Evolutionary conservation across 768 basidiomycete genomes (phyloP).

Genomic region (Amanita molliuscula): DNA sequence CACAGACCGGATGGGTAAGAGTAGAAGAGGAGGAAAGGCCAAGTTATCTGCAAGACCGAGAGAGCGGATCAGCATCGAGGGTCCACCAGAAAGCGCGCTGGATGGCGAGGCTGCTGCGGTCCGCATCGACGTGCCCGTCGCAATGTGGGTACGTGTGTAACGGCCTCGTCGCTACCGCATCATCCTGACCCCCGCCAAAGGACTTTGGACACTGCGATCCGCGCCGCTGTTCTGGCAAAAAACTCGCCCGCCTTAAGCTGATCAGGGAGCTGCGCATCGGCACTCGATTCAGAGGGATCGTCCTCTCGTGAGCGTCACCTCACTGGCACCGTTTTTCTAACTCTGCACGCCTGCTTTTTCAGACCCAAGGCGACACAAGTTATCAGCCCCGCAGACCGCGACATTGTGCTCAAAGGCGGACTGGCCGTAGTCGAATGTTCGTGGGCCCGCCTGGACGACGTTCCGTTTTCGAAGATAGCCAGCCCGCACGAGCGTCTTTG

Average conservation of each 20-base stretch:
- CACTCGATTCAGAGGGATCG: conserved; percentile 80
- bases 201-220: conserved; percentile 99
- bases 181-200: conserved; percentile 25
- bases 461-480: conserved; percentile 89
- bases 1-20: conserved; percentile 7
- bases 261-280: conserved; percentile 81
- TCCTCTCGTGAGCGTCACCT: conserved; percentile 69
- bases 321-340: not conserved
- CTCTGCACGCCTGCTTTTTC: conserved; percentile 6
- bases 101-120: conserved; percentile 14
- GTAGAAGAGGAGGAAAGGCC: conserved; percentile 18
- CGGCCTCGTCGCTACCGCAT: not conserved
- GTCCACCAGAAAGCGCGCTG: conserved; percentile 49
- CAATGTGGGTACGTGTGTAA: conserved; percentile 80
- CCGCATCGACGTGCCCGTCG: conserved; percentile 64
- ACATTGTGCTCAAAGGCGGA: conserved; percentile 61
- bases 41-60: conserved; percentile 5
- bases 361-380: conserved; percentile 79
- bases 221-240: conserved; percentile 73
- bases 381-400: conserved; percentile 78
- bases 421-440: conserved; percentile 98
- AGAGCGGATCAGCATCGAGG: conserved; percentile 17
- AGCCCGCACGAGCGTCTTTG: conserved; percentile 87
- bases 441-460: conserved; percentile 92
- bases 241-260: conserved; percentile 74